Evolutionary conservation across 495 filamentous ascomycete genomes (phyloP), one percentile per base, ranked within the genome.

Genomic region (Penicillium tannophilum): DNA sequence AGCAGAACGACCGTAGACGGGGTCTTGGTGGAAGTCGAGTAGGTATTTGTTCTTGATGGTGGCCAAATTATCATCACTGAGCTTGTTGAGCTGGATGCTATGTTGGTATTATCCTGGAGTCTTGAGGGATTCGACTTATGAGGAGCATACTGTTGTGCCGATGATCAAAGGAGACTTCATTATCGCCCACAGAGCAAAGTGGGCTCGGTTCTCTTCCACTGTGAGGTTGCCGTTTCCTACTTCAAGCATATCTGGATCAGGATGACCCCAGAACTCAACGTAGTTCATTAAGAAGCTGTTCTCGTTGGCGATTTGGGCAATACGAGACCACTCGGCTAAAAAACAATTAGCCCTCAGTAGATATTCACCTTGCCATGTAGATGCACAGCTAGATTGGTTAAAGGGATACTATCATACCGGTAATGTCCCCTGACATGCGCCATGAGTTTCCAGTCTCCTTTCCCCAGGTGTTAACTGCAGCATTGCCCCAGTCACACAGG

Each of bases 211-310:
- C 62, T 82, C 79, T 3, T 67, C 75, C 2, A 76, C 56, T 4
- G 78, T 85, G 45, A 89, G 70, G 5, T 76, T 72, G 6, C 80
- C 83, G 61, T 88, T 89, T 9, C 87, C 86, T 31, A 90, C 77
- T 61, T 90, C 88, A 8, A 90, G 78, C 87, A 89, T 89, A 63
- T 90, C 88, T 5, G 81, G 70, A 60, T 90, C 87, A 7, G 83
- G 81, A 53, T 79, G 75, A 31, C 79, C 82, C 70, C 76, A 83
- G 70, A 84, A 85, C 26, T 79, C 68, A 23, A 73, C 78, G 24
- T 74, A 70, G 58, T 79, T 74, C 42, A 80, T 60, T 23, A 73
- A 63, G 65, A 84, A 86, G 43, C 71, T 66, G 53, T 76, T 77
- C 31, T 79, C 69, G 48, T 75, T 77, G 49, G 73, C 70, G 44